These are phyloP conservation scores for Edaphochlamys debaryana DNA, from an alignment of 139 green algal genomes.

Conservation along the genomic window DNA sequence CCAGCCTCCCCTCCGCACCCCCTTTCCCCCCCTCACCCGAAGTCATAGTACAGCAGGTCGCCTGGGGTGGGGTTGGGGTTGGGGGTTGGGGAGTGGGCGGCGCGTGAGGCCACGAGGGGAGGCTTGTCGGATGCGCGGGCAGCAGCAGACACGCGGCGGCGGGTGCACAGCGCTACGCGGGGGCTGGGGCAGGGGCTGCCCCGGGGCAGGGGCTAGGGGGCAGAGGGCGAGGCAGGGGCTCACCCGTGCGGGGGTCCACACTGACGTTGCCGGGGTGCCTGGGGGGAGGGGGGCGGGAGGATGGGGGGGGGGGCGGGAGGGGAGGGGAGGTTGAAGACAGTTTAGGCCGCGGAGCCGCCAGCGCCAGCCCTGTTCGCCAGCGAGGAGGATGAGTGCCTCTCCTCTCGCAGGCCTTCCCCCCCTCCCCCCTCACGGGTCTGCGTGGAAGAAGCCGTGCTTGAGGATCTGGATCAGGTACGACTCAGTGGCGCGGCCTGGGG, in stretches of 20 bases:
- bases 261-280: conserved; percentile 32
- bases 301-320: background rate
- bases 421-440: conserved; percentile 58
- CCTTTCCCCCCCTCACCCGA: conserved; percentile 51
- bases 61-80: background rate
- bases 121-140: too few species aligned
- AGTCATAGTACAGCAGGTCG: conserved; percentile 94
- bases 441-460: conserved; percentile 93
- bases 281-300: background rate
- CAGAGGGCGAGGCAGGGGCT: too few species aligned
- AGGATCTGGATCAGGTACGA: conserved; percentile 84
- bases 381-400: too few species aligned
- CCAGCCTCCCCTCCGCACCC: too few species aligned
- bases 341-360: too few species aligned
- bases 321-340: background rate
- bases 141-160: too few species aligned
- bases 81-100: background rate
- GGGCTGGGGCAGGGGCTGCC: too few species aligned
- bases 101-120: background rate
- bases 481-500: conserved; percentile 78
- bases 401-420: too few species aligned
- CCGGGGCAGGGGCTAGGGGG: too few species aligned
- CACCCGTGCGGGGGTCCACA: conserved; percentile 13
- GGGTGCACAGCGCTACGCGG: too few species aligned
- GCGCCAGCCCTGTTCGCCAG: too few species aligned